Evolutionary conservation across 495 filamentous ascomycete genomes (phyloP), one percentile per base, ranked within the genome.

Genomic region (Hyaloscypha bicolor): DNA sequence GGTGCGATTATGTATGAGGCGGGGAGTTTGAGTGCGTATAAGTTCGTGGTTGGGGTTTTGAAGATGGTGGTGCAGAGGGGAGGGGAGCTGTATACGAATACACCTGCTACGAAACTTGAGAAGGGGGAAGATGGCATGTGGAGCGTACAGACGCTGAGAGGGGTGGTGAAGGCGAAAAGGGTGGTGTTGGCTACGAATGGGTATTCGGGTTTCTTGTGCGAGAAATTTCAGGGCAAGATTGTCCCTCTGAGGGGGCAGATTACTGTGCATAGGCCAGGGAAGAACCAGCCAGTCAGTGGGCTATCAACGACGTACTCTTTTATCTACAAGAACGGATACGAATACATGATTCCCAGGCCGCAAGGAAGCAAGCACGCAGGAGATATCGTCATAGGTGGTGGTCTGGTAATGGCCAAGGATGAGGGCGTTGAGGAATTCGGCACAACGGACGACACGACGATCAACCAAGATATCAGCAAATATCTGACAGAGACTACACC

Each of bases 121-220:
- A 70, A 72, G 56, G 55, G 74, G 8, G 39, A 22, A 11, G 61
- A 60, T 61, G 6, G 65, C 70, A 33, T 66, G 68, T 30, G 77
- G 71, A 71, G 66, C 12, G 74, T 91, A 0, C 56, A 82, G 31
- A 91, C 89, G 3, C 63, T 74, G 16, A 78, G 86, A 30, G 88
- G 88, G 19, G 74, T 51, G 6, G 83, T 91, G n/a, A 72, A 48
- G 9, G 80, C 89, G 0, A 67, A 67, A 30, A 83, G 81, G 55
- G 79, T 93, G 3, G 79, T 93, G 9, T 73, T 91, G 57, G 91
- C 90, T 31, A 93, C 89, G 35, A 93, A 93, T 64, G 91, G 87
- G 29, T 92, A 92, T 70, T 87, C 88, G 2, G 84, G 87, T 2
- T 79, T 77, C 19, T 75, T 93, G 14, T 79, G 84, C 51, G 81